A percentile compares a stretch with the other conserved stretches of the same genome.
Evolutionary conservation across 1,284 basidiomycete genomes (phyloP).

Genomic region (Sporisorium reilianum): DNA sequence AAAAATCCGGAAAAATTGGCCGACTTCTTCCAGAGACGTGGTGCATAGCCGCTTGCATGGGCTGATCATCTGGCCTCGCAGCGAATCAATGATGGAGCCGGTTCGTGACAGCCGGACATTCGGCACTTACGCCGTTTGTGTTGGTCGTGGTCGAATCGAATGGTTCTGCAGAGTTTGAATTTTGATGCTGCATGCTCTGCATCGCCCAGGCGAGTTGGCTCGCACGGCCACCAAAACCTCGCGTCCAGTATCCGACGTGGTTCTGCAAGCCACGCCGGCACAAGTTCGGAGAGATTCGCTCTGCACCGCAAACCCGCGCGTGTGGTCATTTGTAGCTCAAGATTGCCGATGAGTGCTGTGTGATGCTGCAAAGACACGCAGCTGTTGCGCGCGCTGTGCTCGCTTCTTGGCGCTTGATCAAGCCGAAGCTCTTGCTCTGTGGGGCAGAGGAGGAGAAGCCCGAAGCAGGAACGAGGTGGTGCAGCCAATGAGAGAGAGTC

Average conservation of each 20-base stretch:
- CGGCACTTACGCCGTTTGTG: constrained; percentile 1
- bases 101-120: neutral
- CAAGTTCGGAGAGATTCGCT: too few species aligned
- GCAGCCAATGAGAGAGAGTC: neutral
- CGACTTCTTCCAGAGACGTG: too few species aligned
- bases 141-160: neutral
- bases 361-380: too few species aligned
- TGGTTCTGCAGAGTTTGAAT: neutral
- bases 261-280: too few species aligned
- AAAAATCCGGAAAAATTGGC: too few species aligned
- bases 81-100: neutral
- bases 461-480: neutral
- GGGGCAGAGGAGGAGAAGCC: neutral
- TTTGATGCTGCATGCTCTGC: too few species aligned
- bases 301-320: too few species aligned
- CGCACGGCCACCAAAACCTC: too few species aligned
- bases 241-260: too few species aligned
- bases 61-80: neutral
- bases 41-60: too few species aligned
- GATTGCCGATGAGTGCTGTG: neutral
- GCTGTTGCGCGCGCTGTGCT: neutral
- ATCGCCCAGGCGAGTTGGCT: too few species aligned
- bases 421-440: neutral
- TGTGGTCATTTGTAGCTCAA: too few species aligned
- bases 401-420: neutral